Base-by-base conservation (phyloP, 2,329 filamentous ascomycete genomes). In the Colletotrichum orchidophilum region DNA sequence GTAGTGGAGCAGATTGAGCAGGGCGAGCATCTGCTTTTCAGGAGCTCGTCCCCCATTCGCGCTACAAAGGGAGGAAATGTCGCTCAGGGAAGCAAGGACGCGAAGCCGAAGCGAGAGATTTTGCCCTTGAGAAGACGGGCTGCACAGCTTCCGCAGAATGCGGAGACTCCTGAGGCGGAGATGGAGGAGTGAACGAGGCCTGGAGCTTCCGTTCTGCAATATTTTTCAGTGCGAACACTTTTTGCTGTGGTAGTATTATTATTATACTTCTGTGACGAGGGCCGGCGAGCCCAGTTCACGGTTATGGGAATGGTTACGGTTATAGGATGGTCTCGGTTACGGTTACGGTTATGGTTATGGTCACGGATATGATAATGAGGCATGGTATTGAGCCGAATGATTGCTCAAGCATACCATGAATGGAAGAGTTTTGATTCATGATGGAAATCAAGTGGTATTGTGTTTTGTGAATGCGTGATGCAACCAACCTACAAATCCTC, bases 401-500 rank as follows among this genome's bases (percentile, higher is more conserved):
- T 11, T 4, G 39, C 39, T 46, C 39, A 21, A n/a, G 39, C n/a
- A 18, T 5, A 46, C 39, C 18, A 46, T 15, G 39, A 46, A 46
- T 46, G 39, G 39, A 46, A 46, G 21, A 46, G 39, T 9, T 46
- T 46, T 46, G 39, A 46, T 21, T 46, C 39, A 11, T 3, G 7
- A 46, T 21, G n/a, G 18, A 46, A 46, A 46, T 46, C 46, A 39
- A 52, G 12, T 52, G 29, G 18, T 61, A 60, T 55, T 29, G 21
- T 29, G 6, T 31, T 46, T 46, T 18, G 46, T 24, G 29, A 54
- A 39, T 35, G 24, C 33, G 31, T 61, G 24, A 42, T 8, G 50
- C 42, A 2, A 8, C 21, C 33, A 35, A 13, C 1, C 33, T 70
- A 81, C 33, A 79, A 71, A 33, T 76, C 76, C 12, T 79, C 81